phyloP scores from a whole-genome alignment of 1,284 basidiomycete genomes.

The Melampsora americana region DNA sequence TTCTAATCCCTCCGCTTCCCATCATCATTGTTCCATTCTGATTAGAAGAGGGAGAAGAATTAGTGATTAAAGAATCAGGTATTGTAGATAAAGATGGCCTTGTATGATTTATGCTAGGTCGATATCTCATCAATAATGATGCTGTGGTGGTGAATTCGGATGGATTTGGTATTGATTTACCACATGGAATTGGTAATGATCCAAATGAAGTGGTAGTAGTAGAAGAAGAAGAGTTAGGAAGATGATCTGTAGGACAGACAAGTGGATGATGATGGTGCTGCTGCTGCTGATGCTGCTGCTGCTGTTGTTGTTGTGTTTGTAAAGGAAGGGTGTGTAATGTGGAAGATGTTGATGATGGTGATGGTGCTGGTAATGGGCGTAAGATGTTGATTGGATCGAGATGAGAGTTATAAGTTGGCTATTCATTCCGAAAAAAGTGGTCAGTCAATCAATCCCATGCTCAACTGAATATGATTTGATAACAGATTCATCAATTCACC shows the following conservation, averaged over 20 bases:
- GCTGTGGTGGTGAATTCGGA: neutral
- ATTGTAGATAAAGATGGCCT: neutral
- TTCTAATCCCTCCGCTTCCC: too few relatives aligned
- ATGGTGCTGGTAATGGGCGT: constrained; percentile 2
- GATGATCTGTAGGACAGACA: too few relatives aligned
- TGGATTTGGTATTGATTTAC: neutral
- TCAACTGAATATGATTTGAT: too few relatives aligned
- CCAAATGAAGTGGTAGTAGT: constrained; percentile 8
- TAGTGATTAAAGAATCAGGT: neutral
- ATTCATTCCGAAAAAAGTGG: neutral
- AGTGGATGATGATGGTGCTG: too few relatives aligned
- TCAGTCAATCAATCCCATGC: neutral
- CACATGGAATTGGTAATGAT: neutral
- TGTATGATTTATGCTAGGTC: neutral
- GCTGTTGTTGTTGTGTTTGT: neutral
- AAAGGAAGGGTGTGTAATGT: neutral
- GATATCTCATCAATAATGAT: neutral
- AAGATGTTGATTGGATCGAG: constrained; percentile 35
- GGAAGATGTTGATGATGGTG: neutral
- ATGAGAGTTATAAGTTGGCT: constrained; percentile 14
- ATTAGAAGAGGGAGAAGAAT: neutral
- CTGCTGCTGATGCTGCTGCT: neutral
- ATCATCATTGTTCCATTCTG: neutral
- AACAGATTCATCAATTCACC: constrained; percentile 6
- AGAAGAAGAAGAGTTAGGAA: constrained; percentile 7